Conservation (phyloP, 306 rosid species). For the Trifolium subterraneum region DNA sequence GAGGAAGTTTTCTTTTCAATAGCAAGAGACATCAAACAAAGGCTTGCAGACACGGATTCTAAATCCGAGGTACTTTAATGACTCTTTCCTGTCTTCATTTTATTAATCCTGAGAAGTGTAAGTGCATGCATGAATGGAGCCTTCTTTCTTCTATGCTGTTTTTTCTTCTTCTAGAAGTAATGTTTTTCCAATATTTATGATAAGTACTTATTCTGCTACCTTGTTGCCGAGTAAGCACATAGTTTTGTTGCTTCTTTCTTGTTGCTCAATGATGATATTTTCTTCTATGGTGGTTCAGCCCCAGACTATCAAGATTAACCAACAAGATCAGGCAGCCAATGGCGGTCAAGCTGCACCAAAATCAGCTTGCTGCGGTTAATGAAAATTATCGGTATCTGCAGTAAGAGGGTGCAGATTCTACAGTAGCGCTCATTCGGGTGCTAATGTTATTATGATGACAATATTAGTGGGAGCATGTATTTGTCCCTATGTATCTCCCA, state of each 20-base stretch:
- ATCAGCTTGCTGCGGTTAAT: conserved; percentile 76
- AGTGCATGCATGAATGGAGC: not conserved
- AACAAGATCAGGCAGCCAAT: conserved; percentile 53
- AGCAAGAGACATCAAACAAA: conserved; percentile 79
- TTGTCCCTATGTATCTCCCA: conserved; percentile 42
- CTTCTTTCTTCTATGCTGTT: not conserved
- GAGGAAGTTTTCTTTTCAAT: conserved; percentile 92
- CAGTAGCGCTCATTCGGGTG: conserved; percentile 39
- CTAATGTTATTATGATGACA: conserved; percentile 43
- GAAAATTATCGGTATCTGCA: conserved; percentile 35
- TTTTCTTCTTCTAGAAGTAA: not conserved
- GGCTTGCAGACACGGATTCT: conserved; percentile 81
- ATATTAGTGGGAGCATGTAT: conserved; percentile 44
- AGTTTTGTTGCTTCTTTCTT: conserved; percentile 15
- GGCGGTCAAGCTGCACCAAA: conserved; percentile 64
- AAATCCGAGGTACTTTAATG: conserved; percentile 59
- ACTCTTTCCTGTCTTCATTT: conserved; percentile 2
- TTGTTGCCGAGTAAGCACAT: conserved; percentile 7
- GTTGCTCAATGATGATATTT: conserved; percentile 30
- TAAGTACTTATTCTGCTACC: not conserved
- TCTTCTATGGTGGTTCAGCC: conserved; percentile 57
- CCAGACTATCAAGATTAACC: conserved; percentile 69
- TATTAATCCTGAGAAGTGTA: not conserved
- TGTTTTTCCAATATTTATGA: not conserved
- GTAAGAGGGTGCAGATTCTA: conserved; percentile 42